Base-by-base conservation (phyloP, 768 basidiomycete genomes). In the Leucosporidium scottii region DNA sequence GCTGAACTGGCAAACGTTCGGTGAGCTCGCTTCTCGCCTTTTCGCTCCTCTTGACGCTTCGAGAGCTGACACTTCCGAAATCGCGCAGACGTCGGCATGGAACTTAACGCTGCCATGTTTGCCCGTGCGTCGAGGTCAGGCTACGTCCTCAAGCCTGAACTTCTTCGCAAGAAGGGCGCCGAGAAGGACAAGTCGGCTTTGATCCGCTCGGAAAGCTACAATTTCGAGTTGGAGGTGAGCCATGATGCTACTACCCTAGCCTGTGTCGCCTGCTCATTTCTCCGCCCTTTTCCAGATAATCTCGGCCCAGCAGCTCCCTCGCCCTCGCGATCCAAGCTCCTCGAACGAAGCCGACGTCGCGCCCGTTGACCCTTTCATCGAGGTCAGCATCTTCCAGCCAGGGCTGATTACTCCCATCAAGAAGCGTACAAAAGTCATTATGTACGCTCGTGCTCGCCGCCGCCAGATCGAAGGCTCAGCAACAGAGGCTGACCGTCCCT, bases 31-130 rank as follows among this genome's bases (percentile, higher is more conserved):
- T 59, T 28, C 17, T 25, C 15, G 21, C n/a, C 9, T 48, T 57
- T 53, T 12, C 25, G n/a, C 8, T 27, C 31, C 44, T 17, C 9
- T 34, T 13, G n/a, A n/a, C n/a, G 50, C 34, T 34, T 1, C 25
- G 47, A 3, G 13, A 23, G 39, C 5, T 20, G 6, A 17, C 50
- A 53, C 66, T 66, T 21, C 62, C 44, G 47, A 23, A 13, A 21
- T 28, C 27, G 39, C 39, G 48, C 77, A 92, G 93, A 97, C 78
- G 79, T 91, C 60, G 93, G 91, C 3, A 89, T 87, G 75, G 86
- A 87, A 81, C 90, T 97, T 77, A 99, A 96, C 75, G 86, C 89
- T 68, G 91, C 93, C 9, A 93, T 98, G 91, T 99, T 99, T 78
- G 86, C 87, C 70, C 83, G 89, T 5, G 93, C 94, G 72, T 89